A percentile compares a stretch with the other conserved stretches of the same genome.
Conservation (phyloP, 1,139 yeast genomes). For the Hemisphaericaspora lyxosophila region DNA sequence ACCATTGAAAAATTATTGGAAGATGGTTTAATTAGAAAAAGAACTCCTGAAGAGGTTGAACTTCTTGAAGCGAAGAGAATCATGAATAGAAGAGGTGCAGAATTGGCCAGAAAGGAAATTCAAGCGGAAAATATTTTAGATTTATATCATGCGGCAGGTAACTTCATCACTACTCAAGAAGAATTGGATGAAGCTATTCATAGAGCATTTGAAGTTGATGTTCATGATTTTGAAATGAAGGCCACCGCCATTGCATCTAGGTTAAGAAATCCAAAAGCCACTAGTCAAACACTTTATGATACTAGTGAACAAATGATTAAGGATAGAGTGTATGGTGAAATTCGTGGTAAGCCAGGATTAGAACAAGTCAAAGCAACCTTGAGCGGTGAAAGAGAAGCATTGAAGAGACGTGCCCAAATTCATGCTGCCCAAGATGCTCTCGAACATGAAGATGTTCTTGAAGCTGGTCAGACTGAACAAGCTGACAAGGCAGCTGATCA, state of each 20-base stretch:
- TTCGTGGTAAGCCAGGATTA: constrained; percentile 49
- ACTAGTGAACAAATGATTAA: constrained; percentile 36
- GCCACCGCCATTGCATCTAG: constrained; percentile 37
- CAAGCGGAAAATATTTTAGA: constrained; percentile 61
- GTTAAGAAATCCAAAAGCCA: constrained; percentile 18
- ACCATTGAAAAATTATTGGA: constrained; percentile 68
- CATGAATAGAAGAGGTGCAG: constrained; percentile 35
- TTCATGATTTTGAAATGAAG: constrained; percentile 37
- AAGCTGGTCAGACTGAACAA: too few relatives aligned
- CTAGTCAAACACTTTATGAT: constrained; percentile 28
- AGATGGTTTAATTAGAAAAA: constrained; percentile 68
- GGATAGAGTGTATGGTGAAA: constrained; percentile 38
- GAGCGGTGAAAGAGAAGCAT: constrained; percentile 36
- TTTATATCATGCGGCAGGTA: constrained; percentile 68
- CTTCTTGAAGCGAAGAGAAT: constrained; percentile 43
- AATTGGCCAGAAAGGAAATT: constrained; percentile 35
- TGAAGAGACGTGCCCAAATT: constrained; percentile 24
- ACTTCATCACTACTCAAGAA: constrained; percentile 64
- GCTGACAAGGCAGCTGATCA: too few relatives aligned
- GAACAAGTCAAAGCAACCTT: constrained; percentile 43
- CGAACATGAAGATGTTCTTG: too few relatives aligned
- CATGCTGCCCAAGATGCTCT: neutral
- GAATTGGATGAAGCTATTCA: constrained; percentile 58
- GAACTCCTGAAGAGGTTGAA: constrained; percentile 66
- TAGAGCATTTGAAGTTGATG: constrained; percentile 53